Percentiles rank a stretch among this genome's conserved stretches.
Evolutionary conservation across 108 stramenopile genomes (phyloP).

Genomic region (Poteriospumella lacustris): DNA sequence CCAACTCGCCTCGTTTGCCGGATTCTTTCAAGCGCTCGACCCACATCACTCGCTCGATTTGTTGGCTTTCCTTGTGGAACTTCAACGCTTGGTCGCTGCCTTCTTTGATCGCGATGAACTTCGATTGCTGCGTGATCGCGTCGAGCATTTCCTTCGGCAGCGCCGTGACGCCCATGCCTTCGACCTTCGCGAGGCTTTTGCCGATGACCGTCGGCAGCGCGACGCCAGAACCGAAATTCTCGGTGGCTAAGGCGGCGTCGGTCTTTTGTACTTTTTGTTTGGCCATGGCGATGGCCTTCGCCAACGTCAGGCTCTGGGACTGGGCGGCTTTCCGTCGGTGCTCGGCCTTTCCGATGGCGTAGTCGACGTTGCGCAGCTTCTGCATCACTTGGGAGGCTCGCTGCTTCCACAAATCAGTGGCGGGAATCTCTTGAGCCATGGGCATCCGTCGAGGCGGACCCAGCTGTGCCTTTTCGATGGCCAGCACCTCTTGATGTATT

Average conservation of each 20-base stretch:
- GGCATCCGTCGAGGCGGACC: slow-evolving; percentile 19
- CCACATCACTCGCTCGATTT: slow-evolving; percentile 12
- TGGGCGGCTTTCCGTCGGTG: neutral
- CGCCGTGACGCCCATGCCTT: neutral
- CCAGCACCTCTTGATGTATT: neutral
- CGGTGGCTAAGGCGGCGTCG: neutral
- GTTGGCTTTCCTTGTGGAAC: neutral
- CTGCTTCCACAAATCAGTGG: neutral
- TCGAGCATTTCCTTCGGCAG: neutral
- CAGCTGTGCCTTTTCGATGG: neutral
- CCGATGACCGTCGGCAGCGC: slow-evolving; percentile 11
- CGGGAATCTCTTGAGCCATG: neutral
- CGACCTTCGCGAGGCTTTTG: neutral
- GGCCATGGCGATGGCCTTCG: neutral
- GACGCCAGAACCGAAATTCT: neutral
- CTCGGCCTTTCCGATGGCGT: neutral
- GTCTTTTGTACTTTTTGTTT: neutral
- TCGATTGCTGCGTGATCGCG: slow-evolving; percentile 25
- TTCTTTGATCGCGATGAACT: neutral
- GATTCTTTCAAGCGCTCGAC: neutral
- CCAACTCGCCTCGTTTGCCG: neutral
- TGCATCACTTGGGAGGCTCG: neutral
- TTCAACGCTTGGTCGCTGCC: neutral
- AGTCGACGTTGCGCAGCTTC: neutral
- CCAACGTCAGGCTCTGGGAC: neutral